Evolutionary conservation across 148 eudicot genomes (phyloP).

Genomic region (Salicornia ramosissima): DNA sequence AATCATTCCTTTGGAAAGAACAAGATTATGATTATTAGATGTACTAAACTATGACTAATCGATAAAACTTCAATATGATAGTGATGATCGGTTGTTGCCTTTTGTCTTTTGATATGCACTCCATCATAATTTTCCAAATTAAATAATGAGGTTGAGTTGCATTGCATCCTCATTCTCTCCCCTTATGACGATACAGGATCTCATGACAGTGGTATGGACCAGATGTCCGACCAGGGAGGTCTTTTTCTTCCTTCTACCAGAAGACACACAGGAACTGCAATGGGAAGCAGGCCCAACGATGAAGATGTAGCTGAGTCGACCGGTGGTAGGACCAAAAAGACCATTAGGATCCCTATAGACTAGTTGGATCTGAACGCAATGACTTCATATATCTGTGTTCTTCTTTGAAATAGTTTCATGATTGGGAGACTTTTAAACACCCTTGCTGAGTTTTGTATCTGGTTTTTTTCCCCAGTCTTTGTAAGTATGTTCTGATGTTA

Average conservation of each 20-base stretch:
- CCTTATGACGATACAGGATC: slow-evolving; percentile 28
- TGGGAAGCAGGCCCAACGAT: slow-evolving; percentile 11
- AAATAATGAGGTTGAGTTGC: not conserved
- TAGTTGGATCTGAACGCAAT: slow-evolving; percentile 4
- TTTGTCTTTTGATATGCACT: not conserved
- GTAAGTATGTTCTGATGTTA: too few relatives aligned
- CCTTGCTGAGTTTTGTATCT: too few relatives aligned
- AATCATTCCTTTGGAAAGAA: not conserved
- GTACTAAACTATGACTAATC: too few relatives aligned
- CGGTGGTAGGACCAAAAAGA: slow-evolving; percentile 39
- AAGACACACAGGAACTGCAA: not conserved
- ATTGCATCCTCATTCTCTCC: not conserved
- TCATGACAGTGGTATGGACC: slow-evolving; percentile 17
- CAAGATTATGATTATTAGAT: not conserved
- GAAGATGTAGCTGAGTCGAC: slow-evolving; percentile 17
- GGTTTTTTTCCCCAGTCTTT: too few relatives aligned
- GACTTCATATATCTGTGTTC: too few relatives aligned
- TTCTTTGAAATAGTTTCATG: too few relatives aligned
- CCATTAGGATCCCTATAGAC: slow-evolving; percentile 57
- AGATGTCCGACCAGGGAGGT: slow-evolving; percentile 16
- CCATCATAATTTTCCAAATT: not conserved
- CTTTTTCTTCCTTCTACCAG: slow-evolving; percentile 27
- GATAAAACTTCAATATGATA: too few relatives aligned
- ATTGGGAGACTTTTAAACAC: too few relatives aligned
- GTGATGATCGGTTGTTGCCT: not conserved